A percentile compares a stretch with the other conserved stretches of the same genome.
Evolutionary conservation across 1,284 basidiomycete genomes (phyloP).

Genomic region (Cutaneotrichosporon arboriforme): DNA sequence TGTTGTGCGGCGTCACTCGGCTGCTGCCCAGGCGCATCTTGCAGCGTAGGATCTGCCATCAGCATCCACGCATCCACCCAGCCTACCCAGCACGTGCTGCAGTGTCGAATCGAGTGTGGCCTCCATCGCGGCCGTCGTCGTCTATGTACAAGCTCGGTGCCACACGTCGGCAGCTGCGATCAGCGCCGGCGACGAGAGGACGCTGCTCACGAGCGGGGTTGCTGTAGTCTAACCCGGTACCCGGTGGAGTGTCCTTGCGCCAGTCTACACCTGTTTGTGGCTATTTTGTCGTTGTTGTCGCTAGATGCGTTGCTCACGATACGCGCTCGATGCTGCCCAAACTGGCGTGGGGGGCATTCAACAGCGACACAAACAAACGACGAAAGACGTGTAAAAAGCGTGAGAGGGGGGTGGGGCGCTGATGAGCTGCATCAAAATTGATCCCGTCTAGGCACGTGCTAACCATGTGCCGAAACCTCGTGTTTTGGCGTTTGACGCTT

Average conservation of each 20-base stretch:
- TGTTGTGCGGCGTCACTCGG: background rate
- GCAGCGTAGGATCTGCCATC: background rate
- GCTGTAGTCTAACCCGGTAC: too few species aligned
- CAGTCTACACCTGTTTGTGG: background rate
- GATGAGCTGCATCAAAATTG: too few species aligned
- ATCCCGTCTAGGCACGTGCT: too few species aligned
- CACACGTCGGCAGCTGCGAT: too few species aligned
- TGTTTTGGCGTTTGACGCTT: too few species aligned
- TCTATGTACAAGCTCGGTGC: too few species aligned
- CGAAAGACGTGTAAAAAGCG: constrained; percentile 4
- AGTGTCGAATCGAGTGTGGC: constrained; percentile 11
- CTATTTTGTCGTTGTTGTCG: background rate
- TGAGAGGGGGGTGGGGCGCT: background rate
- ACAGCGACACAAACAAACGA: constrained; percentile 1
- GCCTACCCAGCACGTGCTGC: constrained; percentile 15
- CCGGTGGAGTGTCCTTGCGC: too few species aligned
- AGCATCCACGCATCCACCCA: background rate
- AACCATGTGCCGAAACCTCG: too few species aligned
- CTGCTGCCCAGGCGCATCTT: background rate
- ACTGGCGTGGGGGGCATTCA: constrained; percentile 3
- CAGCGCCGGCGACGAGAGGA: too few species aligned
- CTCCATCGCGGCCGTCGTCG: constrained; percentile 9
- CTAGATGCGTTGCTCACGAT: background rate
- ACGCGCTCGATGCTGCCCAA: background rate
- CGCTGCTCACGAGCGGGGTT: too few species aligned